These are phyloP conservation scores for Magnusiomyces ingens DNA, from an alignment of 1,139 yeast species.

Conservation along the genomic window DNA sequence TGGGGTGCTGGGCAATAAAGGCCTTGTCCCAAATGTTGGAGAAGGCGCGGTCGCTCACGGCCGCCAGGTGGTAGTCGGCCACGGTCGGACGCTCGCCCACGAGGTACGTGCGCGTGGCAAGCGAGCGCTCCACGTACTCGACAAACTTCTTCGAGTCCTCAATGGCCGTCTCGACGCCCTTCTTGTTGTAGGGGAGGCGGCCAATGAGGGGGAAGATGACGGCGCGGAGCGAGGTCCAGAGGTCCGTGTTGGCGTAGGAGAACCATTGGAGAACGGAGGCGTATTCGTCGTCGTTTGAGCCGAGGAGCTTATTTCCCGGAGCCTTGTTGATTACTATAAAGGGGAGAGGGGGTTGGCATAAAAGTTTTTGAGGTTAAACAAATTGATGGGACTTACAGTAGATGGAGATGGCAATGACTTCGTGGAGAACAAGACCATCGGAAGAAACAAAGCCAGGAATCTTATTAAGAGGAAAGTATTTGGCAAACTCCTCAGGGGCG, in stretches of 20 bases:
- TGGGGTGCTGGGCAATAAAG: constrained; percentile 74
- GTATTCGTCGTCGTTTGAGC: constrained; percentile 58
- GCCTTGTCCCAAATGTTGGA: constrained; percentile 60
- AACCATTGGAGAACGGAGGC: constrained; percentile 74
- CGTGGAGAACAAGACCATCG: constrained; percentile 73
- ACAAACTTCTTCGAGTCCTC: constrained; percentile 38
- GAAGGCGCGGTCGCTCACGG: constrained; percentile 59
- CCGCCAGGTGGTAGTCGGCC: constrained; percentile 73
- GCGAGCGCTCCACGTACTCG: constrained; percentile 29
- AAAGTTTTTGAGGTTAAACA: not conserved
- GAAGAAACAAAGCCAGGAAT: constrained; percentile 76
- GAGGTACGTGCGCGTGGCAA: constrained; percentile 71
- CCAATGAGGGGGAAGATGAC: constrained; percentile 44
- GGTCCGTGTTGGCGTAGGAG: constrained; percentile 70
- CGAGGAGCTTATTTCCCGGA: constrained; percentile 43
- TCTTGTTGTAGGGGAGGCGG: constrained; percentile 69
- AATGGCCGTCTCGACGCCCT: constrained; percentile 52
- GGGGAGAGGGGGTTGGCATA: not conserved
- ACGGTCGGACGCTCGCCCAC: constrained; percentile 84
- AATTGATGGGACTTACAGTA: constrained; percentile 25
- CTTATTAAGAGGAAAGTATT: constrained; percentile 62
- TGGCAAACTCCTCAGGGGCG: constrained; percentile 42
- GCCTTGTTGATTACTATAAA: constrained; percentile 21
- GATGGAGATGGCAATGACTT: constrained; percentile 63
- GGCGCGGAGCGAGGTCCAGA: constrained; percentile 41